phyloP scores from a whole-genome alignment of 2,329 filamentous ascomycete species.

The Didymella glomerata region DNA sequence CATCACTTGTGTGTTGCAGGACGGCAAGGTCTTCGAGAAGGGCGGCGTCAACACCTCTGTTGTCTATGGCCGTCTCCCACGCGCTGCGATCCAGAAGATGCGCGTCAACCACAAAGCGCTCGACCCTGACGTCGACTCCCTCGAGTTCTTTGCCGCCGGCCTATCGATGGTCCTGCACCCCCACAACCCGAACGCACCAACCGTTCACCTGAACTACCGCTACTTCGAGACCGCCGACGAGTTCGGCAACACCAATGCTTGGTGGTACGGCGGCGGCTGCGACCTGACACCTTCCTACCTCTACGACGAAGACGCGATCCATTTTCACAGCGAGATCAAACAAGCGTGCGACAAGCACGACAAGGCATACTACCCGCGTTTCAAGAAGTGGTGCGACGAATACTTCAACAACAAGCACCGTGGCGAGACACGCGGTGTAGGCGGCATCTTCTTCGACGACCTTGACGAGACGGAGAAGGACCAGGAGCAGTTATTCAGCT shows the following conservation, averaged over 20 bases:
- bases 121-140: conserved; percentile 76
- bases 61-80: conserved; percentile 90
- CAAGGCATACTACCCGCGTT: conserved; percentile 87
- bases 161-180: conserved; percentile 94
- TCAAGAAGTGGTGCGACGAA: conserved; percentile 98
- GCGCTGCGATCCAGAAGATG: conserved; percentile 83
- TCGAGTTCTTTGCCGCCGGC: conserved; percentile 95
- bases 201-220: conserved; percentile 96
- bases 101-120: conserved; percentile 93
- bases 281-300: conserved; percentile 93
- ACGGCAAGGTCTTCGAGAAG: conserved; percentile 97
- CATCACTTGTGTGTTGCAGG: conserved; percentile 92
- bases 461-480: conserved; percentile 87
- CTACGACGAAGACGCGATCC: conserved; percentile 95
- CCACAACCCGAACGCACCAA: conserved; percentile 94
- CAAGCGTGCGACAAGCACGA: conserved; percentile 93
- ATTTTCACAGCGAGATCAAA: conserved; percentile 95
- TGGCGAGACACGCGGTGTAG: conserved; percentile 83
- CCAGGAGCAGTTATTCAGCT: conserved; percentile 88
- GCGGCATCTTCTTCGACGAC: conserved; percentile 99
- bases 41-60: conserved; percentile 94
- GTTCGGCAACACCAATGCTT: conserved; percentile 81
- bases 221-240: conserved; percentile 96
- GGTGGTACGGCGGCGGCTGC: conserved; percentile 98
- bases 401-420: conserved; percentile 97